Conservation (phyloP, 306 rosid species). For the Corylus americana region DNA sequence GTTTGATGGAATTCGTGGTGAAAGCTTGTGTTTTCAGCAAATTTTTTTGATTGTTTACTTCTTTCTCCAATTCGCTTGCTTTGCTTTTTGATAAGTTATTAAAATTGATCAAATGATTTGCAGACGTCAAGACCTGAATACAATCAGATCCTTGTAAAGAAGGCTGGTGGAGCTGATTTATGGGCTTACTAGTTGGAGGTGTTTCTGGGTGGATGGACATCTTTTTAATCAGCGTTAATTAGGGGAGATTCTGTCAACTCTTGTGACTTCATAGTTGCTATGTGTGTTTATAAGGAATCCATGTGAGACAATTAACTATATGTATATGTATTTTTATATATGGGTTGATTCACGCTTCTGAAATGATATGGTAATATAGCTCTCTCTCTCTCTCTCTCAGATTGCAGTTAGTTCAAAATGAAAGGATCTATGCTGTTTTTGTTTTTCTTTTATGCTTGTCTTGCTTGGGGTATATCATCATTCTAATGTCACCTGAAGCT, state of each 20-base stretch:
- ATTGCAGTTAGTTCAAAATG: conserved; percentile 31
- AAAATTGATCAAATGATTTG: conserved; percentile 29
- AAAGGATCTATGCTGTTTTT: conserved; percentile 20
- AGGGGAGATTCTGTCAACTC: not conserved
- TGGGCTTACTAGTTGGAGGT: conserved; percentile 53
- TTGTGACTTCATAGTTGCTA: not conserved
- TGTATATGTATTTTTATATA: not conserved
- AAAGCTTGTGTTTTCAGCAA: not conserved
- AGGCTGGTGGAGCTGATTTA: conserved; percentile 58
- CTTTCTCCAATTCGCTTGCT: not conserved
- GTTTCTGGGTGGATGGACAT: conserved; percentile 4
- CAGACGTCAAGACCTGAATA: conserved; percentile 95
- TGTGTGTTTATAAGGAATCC: not conserved
- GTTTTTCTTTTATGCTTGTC: not conserved
- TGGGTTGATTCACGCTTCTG: too few relatives aligned
- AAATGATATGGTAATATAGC: too few relatives aligned
- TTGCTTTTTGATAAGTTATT: conserved; percentile 3
- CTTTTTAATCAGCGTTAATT: conserved; percentile 11
- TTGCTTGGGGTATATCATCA: not conserved
- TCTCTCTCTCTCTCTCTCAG: not conserved
- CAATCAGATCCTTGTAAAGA: conserved; percentile 81
- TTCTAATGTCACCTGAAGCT: not conserved
- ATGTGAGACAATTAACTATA: not conserved
- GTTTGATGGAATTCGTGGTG: not conserved
- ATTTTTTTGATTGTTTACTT: not conserved